These are phyloP conservation scores for Scutellaria barbata DNA, from an alignment of 257 asterid species.

Conservation along the genomic window DNA sequence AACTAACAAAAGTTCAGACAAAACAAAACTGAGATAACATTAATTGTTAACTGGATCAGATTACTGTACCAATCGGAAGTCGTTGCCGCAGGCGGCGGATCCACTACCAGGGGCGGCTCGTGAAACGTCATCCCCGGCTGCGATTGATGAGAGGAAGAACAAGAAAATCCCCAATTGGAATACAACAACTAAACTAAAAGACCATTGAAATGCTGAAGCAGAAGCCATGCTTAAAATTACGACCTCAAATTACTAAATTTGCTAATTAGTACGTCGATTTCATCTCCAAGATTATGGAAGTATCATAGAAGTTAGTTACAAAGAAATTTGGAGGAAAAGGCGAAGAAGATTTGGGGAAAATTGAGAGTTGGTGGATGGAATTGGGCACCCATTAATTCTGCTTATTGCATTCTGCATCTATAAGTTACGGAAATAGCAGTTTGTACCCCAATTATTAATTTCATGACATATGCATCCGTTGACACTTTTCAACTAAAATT, in stretches of 20 bases:
- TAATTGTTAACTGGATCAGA: constrained; percentile 1
- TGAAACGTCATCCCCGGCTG: constrained; percentile 46
- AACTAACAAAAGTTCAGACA: constrained; percentile 8
- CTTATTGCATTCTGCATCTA: constrained; percentile 11
- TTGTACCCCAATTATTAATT: neutral
- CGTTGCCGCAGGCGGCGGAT: constrained; percentile 52
- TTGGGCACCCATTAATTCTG: constrained; percentile 1
- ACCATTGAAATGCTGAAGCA: constrained; percentile 37
- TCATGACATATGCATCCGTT: neutral
- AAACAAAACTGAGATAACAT: constrained; percentile 9
- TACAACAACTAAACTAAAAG: constrained; percentile 33
- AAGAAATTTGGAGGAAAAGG: constrained; percentile 15
- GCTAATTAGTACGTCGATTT: constrained; percentile 14
- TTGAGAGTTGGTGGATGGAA: neutral
- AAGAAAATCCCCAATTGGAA: constrained; percentile 40
- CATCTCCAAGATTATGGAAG: constrained; percentile 29
- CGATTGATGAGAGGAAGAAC: constrained; percentile 44
- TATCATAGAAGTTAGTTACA: constrained; percentile 30
- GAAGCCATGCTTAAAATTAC: constrained; percentile 44
- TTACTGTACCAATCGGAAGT: constrained; percentile 51
- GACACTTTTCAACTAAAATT: neutral
- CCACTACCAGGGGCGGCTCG: constrained; percentile 44
- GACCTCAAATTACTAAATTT: neutral
- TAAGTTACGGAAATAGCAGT: neutral
- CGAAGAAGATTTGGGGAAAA: constrained; percentile 2